Evolutionary conservation across 2,329 filamentous ascomycete genomes (phyloP), one percentile per base, ranked within the genome.

Genomic region (Orbilia brochopaga): DNA sequence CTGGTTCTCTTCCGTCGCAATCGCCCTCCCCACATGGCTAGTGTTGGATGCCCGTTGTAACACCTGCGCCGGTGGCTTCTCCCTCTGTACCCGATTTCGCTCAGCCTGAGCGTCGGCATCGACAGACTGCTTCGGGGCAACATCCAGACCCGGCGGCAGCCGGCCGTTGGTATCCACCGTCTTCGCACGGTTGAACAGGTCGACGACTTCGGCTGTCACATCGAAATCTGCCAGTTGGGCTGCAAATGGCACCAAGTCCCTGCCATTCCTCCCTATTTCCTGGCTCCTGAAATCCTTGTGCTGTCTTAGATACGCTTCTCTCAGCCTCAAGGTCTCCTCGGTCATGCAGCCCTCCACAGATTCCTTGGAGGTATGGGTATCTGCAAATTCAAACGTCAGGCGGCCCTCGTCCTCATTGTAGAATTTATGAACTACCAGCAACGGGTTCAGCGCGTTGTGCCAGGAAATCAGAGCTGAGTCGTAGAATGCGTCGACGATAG

Each of bases 401-500:
- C 65, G 62, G 8, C 19, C 23, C 6, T 19, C 46, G 21, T 70
- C 59, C 23, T 70, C 58, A 4, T 63, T 32, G 37, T 50, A 70
- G 11, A 55, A 81, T n/a, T 80, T 78, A 15, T 84, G 78, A 58
- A 81, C 84, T 2, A 87, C 87, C 5, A 90, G 77, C 0, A 85
- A 82, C 1, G 88, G 87, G 0, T 86, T 80, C 0, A 91, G 77
- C 0, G 80, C 79, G 69, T 86, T 87, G 74, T 88, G 82, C 90
- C 90, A 93, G 0, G 87, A 88, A 6, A 92, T 83, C 42, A 92
- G 78, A 0, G 88, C 88, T 74, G 87, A 87, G 74, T 93, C 90
- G 77, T 91, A 92, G 23, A 92, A 79, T 0, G 86, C 86, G 75
- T 92, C 88, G 0, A 92, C 89, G 65, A 92, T 89, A 0, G 88